A percentile compares a stretch with the other conserved stretches of the same genome.
Evolutionary conservation across 2,329 filamentous ascomycete species (phyloP).

Genomic region (Juglanconis juglandina): DNA sequence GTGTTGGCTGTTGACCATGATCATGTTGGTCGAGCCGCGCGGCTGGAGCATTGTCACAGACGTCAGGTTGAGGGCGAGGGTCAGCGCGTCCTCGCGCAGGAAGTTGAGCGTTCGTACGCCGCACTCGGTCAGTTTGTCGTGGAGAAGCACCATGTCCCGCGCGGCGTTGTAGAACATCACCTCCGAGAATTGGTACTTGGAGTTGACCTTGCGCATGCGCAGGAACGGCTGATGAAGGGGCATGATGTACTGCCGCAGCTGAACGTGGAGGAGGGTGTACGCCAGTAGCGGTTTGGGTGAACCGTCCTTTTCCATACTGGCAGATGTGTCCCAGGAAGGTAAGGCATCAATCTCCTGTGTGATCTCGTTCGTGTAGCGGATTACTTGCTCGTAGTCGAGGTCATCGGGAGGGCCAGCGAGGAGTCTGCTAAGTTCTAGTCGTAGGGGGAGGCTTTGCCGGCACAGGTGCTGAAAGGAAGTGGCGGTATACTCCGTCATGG

Average conservation of each 20-base stretch:
- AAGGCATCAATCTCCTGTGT: constrained; percentile 59
- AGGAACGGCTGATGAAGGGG: constrained; percentile 59
- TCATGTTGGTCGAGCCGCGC: constrained; percentile 55
- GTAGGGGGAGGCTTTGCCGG: constrained; percentile 52
- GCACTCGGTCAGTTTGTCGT: constrained; percentile 58
- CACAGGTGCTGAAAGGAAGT: constrained; percentile 57
- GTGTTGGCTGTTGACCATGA: constrained; percentile 59
- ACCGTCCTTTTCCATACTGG: constrained; percentile 32
- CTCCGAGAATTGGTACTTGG: constrained; percentile 60
- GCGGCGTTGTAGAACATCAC: constrained; percentile 63
- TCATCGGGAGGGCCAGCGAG: constrained; percentile 52
- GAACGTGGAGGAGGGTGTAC: constrained; percentile 58
- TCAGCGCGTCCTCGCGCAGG: constrained; percentile 57
- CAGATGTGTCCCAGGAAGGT: constrained; percentile 50
- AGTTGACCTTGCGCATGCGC: constrained; percentile 56
- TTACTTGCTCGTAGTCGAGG: constrained; percentile 59
- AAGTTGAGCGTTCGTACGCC: constrained; percentile 59
- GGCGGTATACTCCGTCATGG: constrained; percentile 53
- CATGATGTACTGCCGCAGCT: constrained; percentile 60
- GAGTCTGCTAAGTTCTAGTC: constrained; percentile 55
- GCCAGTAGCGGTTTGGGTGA: constrained; percentile 53
- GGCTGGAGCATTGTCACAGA: constrained; percentile 60
- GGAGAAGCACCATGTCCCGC: constrained; percentile 58
- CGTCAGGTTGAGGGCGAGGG: constrained; percentile 58
- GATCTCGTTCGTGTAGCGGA: constrained; percentile 58